Percentiles rank a stretch among this genome's conserved stretches.
Conservation (phyloP, 139 green algal species). For the Medakamo hakoo region DNA sequence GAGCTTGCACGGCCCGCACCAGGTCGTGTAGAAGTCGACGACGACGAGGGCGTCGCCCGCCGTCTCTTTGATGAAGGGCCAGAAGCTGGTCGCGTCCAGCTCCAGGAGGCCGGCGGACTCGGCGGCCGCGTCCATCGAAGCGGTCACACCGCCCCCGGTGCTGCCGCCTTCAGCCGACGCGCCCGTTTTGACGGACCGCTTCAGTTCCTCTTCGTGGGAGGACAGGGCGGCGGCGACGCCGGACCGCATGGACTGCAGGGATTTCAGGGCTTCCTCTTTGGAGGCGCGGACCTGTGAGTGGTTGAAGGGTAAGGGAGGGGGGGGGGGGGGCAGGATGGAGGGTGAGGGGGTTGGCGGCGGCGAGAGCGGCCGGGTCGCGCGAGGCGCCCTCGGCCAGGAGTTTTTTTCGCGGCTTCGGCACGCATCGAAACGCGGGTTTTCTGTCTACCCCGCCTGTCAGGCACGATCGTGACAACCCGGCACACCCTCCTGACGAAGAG, state of each 20-base stretch:
- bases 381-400: not conserved
- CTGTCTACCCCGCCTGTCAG: too few relatives aligned
- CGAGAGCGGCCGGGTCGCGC: not conserved
- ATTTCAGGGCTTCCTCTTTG: not conserved
- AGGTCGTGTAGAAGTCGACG: slow-evolving; percentile 55
- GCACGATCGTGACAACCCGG: too few relatives aligned
- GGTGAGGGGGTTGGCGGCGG: not conserved
- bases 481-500: too few relatives aligned
- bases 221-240: not conserved
- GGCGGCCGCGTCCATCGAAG: too few relatives aligned
- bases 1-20: slow-evolving; percentile 61
- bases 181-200: not conserved
- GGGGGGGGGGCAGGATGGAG: not conserved
- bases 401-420: too few relatives aligned
- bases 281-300: too few relatives aligned
- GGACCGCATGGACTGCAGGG: not conserved
- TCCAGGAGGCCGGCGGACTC: slow-evolving; percentile 6
- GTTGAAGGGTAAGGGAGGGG: not conserved
- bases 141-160: too few relatives aligned
- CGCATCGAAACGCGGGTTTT: too few relatives aligned
- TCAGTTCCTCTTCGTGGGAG: not conserved
- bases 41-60: slow-evolving; percentile 32
- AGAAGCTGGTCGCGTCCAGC: slow-evolving; percentile 14
- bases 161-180: not conserved
- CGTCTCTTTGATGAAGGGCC: slow-evolving; percentile 10